Evolutionary conservation across 73 alveolate genomes (phyloP).

Genomic region (Stentor roeselii): DNA sequence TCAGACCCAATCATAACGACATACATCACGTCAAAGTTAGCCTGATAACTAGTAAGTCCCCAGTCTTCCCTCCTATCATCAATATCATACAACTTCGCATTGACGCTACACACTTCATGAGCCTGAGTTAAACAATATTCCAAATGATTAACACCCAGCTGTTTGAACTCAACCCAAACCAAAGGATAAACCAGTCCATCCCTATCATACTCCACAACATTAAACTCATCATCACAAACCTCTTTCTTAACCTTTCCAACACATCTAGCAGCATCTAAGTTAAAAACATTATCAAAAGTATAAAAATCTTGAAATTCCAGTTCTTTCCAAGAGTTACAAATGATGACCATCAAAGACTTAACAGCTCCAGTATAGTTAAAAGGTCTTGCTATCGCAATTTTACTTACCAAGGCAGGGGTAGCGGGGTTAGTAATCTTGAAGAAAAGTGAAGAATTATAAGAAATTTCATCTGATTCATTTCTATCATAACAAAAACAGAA

Average conservation of each 20-base stretch:
- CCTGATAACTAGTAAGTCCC: no score
- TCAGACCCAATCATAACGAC: not conserved
- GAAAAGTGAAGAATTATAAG: no score
- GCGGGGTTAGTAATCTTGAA: not conserved
- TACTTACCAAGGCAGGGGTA: not conserved
- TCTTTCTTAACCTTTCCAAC: not conserved
- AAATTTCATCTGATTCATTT: no score
- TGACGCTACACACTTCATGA: not conserved
- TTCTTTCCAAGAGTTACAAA: not conserved
- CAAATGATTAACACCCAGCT: not conserved
- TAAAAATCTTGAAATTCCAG: not conserved
- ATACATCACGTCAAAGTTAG: slow-evolving; percentile 4
- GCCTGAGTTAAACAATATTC: not conserved
- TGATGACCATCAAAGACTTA: not conserved
- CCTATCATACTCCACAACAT: not conserved
- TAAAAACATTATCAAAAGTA: not conserved
- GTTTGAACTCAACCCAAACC: not conserved
- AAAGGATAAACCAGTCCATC: not conserved
- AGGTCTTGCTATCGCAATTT: slow-evolving; percentile 19
- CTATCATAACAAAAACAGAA: no score
- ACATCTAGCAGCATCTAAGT: not conserved
- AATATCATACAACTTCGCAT: not conserved
- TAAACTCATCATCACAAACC: not conserved
- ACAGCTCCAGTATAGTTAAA: not conserved
- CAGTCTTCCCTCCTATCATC: not conserved